A percentile compares a stretch with the other conserved stretches of the same genome.
Evolutionary conservation across 116 monocot genomes (phyloP).

Genomic region (Iris pallida): DNA sequence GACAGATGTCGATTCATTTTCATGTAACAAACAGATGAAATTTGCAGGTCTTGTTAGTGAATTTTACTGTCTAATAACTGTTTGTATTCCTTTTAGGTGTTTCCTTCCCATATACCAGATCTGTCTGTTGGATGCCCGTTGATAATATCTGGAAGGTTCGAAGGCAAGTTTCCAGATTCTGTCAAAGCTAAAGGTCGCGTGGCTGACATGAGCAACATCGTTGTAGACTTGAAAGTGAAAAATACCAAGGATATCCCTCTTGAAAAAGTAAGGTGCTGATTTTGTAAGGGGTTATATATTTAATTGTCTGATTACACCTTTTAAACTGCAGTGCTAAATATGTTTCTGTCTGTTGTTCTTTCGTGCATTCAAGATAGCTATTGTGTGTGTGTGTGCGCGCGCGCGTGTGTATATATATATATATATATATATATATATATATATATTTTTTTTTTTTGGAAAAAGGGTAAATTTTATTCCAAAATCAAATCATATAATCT

Average conservation of each 20-base stretch:
- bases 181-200: constrained; percentile 59
- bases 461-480: too few relatives aligned
- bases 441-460: too few relatives aligned
- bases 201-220: constrained; percentile 58
- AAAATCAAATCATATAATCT: too few relatives aligned
- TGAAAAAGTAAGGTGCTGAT: constrained; percentile 54
- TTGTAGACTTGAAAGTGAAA: constrained; percentile 58
- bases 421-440: too few relatives aligned
- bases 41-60: background rate
- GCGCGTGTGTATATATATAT: too few relatives aligned
- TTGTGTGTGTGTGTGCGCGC: background rate
- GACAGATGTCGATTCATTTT: too few relatives aligned
- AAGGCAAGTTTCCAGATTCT: constrained; percentile 62
- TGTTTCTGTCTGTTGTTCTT: background rate
- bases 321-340: background rate
- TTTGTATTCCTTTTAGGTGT: constrained; percentile 42
- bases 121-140: constrained; percentile 56
- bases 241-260: constrained; percentile 57
- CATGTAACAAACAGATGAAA: too few relatives aligned
- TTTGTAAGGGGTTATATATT: background rate
- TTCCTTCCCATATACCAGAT: constrained; percentile 63
- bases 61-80: background rate
- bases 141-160: constrained; percentile 62
- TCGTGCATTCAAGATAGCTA: background rate
- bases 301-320: background rate